Evolutionary conservation across 176 grass and related monocot genomes (phyloP).

Genomic region (Oryza brachyantha): DNA sequence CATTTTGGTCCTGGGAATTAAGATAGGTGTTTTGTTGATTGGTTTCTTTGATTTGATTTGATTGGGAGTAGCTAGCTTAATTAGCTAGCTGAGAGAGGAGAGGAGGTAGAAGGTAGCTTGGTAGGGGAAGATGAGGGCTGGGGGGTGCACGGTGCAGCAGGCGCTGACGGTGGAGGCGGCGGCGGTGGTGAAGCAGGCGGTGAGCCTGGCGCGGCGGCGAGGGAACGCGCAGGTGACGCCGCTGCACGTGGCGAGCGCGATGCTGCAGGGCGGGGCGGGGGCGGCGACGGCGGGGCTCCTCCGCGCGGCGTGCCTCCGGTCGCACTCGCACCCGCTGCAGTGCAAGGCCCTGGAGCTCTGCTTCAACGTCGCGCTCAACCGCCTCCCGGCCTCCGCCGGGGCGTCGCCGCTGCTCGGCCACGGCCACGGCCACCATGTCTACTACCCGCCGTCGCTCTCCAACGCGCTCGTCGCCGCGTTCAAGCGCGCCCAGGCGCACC

Average conservation of each 20-base stretch:
- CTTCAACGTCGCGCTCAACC: constrained; percentile 90
- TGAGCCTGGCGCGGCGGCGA: constrained; percentile 59
- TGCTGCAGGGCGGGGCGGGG: constrained; percentile 46
- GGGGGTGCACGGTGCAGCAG: constrained; percentile 71
- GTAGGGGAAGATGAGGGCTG: constrained; percentile 47
- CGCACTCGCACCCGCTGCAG: constrained; percentile 78
- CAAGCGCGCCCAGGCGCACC: constrained; percentile 82
- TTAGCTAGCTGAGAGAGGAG: too few relatives aligned
- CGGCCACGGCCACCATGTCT: constrained; percentile 32
- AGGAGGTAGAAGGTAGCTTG: too few relatives aligned
- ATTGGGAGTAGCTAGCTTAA: too few relatives aligned
- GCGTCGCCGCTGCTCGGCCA: constrained; percentile 36
- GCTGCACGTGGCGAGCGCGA: constrained; percentile 81
- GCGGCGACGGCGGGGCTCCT: constrained; percentile 46
- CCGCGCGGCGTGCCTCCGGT: constrained; percentile 67
- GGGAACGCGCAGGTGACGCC: constrained; percentile 88
- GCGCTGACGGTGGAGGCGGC: constrained; percentile 59
- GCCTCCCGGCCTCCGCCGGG: constrained; percentile 51
- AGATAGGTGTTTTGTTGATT: not conserved
- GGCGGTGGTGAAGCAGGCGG: constrained; percentile 67
- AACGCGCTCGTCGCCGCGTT: constrained; percentile 83
- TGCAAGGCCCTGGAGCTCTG: constrained; percentile 87
- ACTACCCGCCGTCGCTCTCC: constrained; percentile 70
- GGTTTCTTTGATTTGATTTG: not conserved
- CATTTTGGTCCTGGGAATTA: too few relatives aligned